Evolutionary conservation across 345 rosid species (phyloP).

Genomic region (Bruguiera gymnorhiza): DNA sequence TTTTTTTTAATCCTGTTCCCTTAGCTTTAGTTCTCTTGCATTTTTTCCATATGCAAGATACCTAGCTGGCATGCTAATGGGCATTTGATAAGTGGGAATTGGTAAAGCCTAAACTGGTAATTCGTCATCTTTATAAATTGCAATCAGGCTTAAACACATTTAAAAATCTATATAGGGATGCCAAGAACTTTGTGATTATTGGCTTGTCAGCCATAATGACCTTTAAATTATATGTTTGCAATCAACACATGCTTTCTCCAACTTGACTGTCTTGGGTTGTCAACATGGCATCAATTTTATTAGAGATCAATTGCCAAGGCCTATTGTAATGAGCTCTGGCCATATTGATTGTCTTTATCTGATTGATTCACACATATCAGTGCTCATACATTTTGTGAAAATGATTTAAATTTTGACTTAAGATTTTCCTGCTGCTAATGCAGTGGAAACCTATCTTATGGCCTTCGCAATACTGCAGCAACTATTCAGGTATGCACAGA

Average conservation of each 20-base stretch:
- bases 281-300: neutral
- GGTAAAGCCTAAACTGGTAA: neutral
- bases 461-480: slow-evolving; percentile 82
- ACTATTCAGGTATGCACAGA: slow-evolving; percentile 52
- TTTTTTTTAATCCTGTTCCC: neutral
- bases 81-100: neutral
- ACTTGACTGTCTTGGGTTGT: neutral
- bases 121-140: neutral
- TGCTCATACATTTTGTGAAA: neutral
- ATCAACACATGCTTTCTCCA: neutral
- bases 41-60: neutral
- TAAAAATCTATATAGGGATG: neutral
- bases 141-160: neutral
- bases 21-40: neutral
- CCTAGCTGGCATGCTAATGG: neutral
- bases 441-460: slow-evolving; percentile 77
- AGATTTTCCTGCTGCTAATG: slow-evolving; percentile 28
- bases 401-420: neutral
- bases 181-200: neutral
- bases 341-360: neutral
- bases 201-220: neutral
- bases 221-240: neutral
- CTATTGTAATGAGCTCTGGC: neutral
- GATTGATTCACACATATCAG: neutral
- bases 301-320: neutral